Base-by-base conservation (phyloP, 2,329 filamentous ascomycete species). In the Colletotrichum viniferum region DNA sequence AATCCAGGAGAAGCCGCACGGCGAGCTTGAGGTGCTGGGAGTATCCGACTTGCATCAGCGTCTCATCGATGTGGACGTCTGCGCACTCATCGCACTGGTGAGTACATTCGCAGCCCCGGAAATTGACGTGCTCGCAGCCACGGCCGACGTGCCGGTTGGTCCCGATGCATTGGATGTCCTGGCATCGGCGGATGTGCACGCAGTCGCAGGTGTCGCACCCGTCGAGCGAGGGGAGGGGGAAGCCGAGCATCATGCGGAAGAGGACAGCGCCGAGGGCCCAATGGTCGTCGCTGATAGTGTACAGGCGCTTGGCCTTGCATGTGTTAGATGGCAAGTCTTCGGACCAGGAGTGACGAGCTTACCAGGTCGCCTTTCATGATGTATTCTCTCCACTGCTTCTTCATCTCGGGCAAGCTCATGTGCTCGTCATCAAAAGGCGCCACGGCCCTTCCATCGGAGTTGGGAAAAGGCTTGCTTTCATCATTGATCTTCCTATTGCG, bases 241-340 rank as follows among this genome's bases (percentile, higher is more conserved):
- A 48, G 8, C 82, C 82, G 10, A 79, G 80, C 86, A 88, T 88
- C 86, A 88, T 87, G 65, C 79, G 81, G 76, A 84, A 85, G 61
- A 88, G 74, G 32, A 85, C 77, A 18, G 74, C 78, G 38, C 85
- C 86, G 34, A 88, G 80, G 30, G 82, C 80, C 78, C 79, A 84
- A 38, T 87, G 77, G 68, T 88, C 86, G 48, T 81, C 81, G 26
- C 81, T 81, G 28, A 82, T 77, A 2, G 84, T 84, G 74, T 87
- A 87, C 0, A 81, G 79, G 4, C 82, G 81, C 14, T 80, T 71
- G 24, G 48, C 65, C 84, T 85, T 85, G 66, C 5, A 52, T 34
- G 7, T 30, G 61, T 63, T 7, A 63, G 61, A 7, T 24, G 6
- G 16, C 18, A 26, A 9, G 34, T 24, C 34, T 8, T 12, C 0